Conservation (phyloP, 2,329 filamentous ascomycete genomes). For the Ceratocystis cubensis region DNA sequence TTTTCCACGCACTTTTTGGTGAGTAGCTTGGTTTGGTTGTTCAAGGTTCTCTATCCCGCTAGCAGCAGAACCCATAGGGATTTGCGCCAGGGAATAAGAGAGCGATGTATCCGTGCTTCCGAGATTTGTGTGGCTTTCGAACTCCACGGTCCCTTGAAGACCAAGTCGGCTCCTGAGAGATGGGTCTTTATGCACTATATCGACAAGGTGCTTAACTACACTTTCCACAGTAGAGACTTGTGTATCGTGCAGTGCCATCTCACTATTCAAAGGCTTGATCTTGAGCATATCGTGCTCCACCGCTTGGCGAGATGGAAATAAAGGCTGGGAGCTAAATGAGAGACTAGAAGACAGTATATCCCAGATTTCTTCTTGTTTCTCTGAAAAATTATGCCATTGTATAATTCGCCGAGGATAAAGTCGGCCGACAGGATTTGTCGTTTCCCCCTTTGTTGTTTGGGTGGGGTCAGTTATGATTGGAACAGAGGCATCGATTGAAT, state of each 20-base stretch:
- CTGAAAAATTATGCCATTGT: neutral
- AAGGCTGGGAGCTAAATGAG: neutral
- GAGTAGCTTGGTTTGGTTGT: neutral
- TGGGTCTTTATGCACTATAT: neutral
- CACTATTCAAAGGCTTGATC: no score
- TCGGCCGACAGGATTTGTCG: neutral
- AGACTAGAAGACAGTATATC: neutral
- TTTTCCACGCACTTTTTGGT: neutral
- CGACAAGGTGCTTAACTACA: neutral
- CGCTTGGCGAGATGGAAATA: neutral
- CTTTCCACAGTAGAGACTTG: neutral
- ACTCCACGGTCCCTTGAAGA: neutral
- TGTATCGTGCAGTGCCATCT: neutral
- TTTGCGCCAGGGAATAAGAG: neutral
- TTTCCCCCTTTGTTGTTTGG: neutral
- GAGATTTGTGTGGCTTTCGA: neutral
- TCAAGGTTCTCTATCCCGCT: no score
- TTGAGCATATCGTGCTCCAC: neutral
- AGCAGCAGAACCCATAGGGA: neutral
- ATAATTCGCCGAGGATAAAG: neutral
- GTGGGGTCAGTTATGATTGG: neutral
- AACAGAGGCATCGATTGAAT: neutral
- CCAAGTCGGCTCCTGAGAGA: neutral
- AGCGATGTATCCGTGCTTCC: neutral
- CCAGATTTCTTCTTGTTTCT: neutral